Evolutionary conservation across 208 protist genomes (phyloP).

Genomic region (Pavlovales sp.): DNA sequence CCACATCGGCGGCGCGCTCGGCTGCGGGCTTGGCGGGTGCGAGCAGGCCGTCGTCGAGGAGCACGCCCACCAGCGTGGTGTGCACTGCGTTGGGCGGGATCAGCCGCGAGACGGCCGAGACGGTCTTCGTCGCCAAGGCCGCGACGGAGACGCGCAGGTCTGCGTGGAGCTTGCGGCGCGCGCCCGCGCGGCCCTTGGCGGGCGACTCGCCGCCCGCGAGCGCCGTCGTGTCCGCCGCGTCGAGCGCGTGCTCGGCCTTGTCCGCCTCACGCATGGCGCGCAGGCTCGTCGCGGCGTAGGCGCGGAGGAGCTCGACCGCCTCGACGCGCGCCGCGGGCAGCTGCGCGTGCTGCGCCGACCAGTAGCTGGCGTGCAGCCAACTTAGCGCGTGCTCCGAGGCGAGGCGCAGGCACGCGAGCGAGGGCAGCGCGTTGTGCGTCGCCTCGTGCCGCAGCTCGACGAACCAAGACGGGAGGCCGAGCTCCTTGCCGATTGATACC

Average conservation of each 20-base stretch:
- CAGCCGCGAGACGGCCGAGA: not conserved
- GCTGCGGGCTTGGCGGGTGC: no score
- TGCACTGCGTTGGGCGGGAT: not conserved
- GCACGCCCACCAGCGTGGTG: not conserved
- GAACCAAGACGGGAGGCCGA: constrained; percentile 19
- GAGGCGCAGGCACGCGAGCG: not conserved
- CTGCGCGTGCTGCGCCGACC: constrained; percentile 23
- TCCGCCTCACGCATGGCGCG: not conserved
- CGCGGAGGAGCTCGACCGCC: not conserved
- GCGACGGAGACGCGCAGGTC: not conserved
- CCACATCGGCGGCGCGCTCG: no score
- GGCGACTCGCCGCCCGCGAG: not conserved
- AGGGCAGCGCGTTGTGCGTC: constrained; percentile 43
- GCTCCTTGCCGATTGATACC: not conserved
- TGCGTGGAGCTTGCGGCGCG: no score
- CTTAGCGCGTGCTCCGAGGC: constrained; percentile 6
- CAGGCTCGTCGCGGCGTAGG: not conserved
- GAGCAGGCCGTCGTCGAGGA: not conserved
- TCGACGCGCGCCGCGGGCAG: not conserved
- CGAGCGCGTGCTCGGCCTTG: no score
- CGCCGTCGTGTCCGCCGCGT: not conserved
- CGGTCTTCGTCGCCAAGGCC: no score
- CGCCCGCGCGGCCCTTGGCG: no score
- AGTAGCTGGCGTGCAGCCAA: constrained; percentile 44
- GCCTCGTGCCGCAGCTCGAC: constrained; percentile 47